phyloP scores from a whole-genome alignment of 305 asterid species.

The Coffea humblotiana region DNA sequence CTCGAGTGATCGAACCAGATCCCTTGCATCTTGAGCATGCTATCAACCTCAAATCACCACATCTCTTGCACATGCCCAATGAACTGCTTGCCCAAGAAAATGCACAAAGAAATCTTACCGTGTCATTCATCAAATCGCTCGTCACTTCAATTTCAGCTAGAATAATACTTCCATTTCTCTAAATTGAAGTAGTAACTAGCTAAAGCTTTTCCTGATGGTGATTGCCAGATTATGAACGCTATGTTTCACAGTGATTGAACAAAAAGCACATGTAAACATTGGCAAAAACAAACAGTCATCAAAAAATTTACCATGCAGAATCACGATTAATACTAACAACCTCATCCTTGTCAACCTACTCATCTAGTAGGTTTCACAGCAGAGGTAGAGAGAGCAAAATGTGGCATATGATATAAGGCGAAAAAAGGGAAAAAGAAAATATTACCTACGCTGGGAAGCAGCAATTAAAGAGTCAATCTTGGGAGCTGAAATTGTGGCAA shows the following conservation, averaged over 20 bases:
- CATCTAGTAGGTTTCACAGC: no score
- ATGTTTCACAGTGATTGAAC: no score
- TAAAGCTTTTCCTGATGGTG: no score
- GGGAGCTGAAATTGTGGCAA: constrained; percentile 80
- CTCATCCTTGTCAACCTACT: no score
- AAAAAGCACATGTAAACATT: no score
- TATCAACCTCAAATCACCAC: constrained; percentile 76
- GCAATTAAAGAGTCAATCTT: constrained; percentile 76
- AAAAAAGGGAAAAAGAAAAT: not conserved
- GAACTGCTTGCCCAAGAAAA: constrained; percentile 45
- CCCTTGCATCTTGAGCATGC: constrained; percentile 79
- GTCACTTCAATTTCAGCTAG: no score
- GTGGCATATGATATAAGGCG: not conserved
- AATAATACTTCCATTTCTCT: no score
- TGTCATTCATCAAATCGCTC: not conserved
- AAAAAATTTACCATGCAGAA: no score
- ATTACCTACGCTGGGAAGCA: constrained; percentile 78
- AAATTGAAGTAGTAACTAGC: no score
- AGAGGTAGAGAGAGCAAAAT: not conserved
- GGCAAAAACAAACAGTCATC: no score
- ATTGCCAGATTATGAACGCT: no score
- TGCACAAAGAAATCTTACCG: not conserved
- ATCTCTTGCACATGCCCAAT: constrained; percentile 81
- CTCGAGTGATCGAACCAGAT: constrained; percentile 53
- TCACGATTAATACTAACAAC: no score